Percentiles rank a stretch among this genome's conserved stretches.
phyloP scores from a whole-genome alignment of 495 filamentous ascomycete genomes.

The Evansstolkia leycettana region DNA sequence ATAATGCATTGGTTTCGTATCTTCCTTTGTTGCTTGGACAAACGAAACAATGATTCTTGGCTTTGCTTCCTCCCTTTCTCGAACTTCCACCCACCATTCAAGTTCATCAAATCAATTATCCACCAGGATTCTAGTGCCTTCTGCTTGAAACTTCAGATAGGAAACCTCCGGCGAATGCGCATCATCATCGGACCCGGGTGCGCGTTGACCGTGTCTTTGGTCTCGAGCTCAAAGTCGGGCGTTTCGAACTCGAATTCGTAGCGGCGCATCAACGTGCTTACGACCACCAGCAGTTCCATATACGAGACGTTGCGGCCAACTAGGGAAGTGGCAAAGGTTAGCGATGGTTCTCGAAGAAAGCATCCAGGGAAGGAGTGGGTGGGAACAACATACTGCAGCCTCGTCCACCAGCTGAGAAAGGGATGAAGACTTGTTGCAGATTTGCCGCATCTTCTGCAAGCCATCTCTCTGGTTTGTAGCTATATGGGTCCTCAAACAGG shows the following conservation, averaged over 20 bases:
- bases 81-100: no score
- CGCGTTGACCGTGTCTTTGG: neutral
- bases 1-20: no score
- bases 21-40: no score
- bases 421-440: slow-evolving; percentile 4
- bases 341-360: no score
- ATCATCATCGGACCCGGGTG: neutral
- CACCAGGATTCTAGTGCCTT: no score
- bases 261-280: slow-evolving; percentile 13
- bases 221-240: slow-evolving; percentile 8
- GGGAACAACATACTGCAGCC: neutral
- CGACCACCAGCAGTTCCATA: slow-evolving; percentile 14
- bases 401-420: neutral
- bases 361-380: no score
- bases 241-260: slow-evolving; percentile 14
- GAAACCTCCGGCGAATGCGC: neutral
- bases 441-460: slow-evolving; percentile 20
- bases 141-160: no score
- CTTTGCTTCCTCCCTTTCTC: no score
- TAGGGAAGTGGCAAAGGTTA: no score
- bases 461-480: slow-evolving; percentile 27
- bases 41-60: no score
- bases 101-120: no score
- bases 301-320: slow-evolving; percentile 21
- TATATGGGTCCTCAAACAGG: slow-evolving; percentile 18